phyloP scores from a whole-genome alignment of 805 yeast species.

The Candida insectorum region DNA sequence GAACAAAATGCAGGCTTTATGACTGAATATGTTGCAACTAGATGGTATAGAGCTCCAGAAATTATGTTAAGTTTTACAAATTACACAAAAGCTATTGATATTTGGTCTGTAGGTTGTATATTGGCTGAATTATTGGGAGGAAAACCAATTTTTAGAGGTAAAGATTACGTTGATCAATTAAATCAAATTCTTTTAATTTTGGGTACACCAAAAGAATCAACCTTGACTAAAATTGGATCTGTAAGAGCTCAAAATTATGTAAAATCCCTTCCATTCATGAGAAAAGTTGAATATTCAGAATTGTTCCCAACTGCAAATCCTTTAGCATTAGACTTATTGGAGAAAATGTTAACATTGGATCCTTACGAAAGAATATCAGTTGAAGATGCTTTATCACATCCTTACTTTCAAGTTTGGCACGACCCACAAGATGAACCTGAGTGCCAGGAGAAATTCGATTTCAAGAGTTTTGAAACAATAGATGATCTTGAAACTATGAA shows the following conservation, averaged over 20 bases:
- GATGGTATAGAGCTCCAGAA: slow-evolving; percentile 99
- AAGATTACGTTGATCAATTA: slow-evolving; percentile 93
- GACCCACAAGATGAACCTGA: slow-evolving; percentile 90
- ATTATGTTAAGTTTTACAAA: slow-evolving; percentile 93
- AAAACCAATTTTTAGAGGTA: slow-evolving; percentile 88
- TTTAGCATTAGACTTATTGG: slow-evolving; percentile 76
- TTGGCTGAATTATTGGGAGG: slow-evolving; percentile 92
- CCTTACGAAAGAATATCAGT: slow-evolving; percentile 87
- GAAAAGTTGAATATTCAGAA: slow-evolving; percentile 65
- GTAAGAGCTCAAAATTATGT: slow-evolving; percentile 90
- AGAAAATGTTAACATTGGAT: slow-evolving; percentile 82
- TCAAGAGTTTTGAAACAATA: slow-evolving; percentile 74
- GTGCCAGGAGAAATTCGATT: slow-evolving; percentile 79
- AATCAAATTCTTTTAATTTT: slow-evolving; percentile 80
- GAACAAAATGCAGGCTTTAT: slow-evolving; percentile 88
- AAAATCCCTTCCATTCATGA: slow-evolving; percentile 78
- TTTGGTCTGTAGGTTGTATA: slow-evolving; percentile 98
- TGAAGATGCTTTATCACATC: slow-evolving; percentile 86
- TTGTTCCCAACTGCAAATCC: slow-evolving; percentile 87
- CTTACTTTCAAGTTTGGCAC: slow-evolving; percentile 90
- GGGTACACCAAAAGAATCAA: slow-evolving; percentile 78
- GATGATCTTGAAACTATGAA: slow-evolving; percentile 77
- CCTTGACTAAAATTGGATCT: slow-evolving; percentile 58
- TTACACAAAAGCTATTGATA: slow-evolving; percentile 93
- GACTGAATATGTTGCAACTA: slow-evolving; percentile 96